Percentiles rank a stretch among this genome's conserved stretches.
These are phyloP conservation scores for Podospora appendiculata DNA, from an alignment of 495 filamentous ascomycete genomes.

Conservation along the genomic window DNA sequence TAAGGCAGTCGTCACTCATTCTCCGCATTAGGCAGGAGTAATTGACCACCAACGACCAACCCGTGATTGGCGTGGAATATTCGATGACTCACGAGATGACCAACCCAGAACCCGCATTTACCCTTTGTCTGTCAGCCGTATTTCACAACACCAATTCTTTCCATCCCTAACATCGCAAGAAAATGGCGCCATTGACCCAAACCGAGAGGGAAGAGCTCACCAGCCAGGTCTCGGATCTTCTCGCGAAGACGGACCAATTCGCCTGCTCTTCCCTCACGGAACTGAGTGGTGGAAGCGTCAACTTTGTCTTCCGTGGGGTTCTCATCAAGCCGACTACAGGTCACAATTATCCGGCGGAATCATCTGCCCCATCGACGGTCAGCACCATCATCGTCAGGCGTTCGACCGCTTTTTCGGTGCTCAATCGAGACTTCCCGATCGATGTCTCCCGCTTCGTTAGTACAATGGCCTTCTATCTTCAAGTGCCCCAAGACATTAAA, in stretches of 20 bases:
- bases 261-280: conserved; percentile 36
- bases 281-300: conserved; percentile 43
- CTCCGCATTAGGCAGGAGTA: too few species aligned
- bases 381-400: conserved; percentile 36
- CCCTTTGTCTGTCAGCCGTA: too few species aligned
- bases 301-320: conserved; percentile 45
- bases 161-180: too few species aligned
- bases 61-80: too few species aligned
- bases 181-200: too few species aligned
- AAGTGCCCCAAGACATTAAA: not conserved
- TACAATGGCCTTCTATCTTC: conserved; percentile 1
- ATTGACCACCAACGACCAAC: too few species aligned
- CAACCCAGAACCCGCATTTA: too few species aligned
- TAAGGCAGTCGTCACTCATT: too few species aligned
- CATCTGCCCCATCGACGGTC: conserved; percentile 11
- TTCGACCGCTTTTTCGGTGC: conserved; percentile 33
- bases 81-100: too few species aligned
- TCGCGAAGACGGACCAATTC: conserved; percentile 16
- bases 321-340: conserved; percentile 14
- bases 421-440: conserved; percentile 35
- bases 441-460: conserved; percentile 38
- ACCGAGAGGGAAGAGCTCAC: too few species aligned
- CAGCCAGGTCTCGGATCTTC: too few species aligned
- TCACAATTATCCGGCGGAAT: not conserved
- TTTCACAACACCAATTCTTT: too few species aligned